Base-by-base conservation (phyloP, 768 basidiomycete genomes). In the Tricholoma saponaceum region DNA sequence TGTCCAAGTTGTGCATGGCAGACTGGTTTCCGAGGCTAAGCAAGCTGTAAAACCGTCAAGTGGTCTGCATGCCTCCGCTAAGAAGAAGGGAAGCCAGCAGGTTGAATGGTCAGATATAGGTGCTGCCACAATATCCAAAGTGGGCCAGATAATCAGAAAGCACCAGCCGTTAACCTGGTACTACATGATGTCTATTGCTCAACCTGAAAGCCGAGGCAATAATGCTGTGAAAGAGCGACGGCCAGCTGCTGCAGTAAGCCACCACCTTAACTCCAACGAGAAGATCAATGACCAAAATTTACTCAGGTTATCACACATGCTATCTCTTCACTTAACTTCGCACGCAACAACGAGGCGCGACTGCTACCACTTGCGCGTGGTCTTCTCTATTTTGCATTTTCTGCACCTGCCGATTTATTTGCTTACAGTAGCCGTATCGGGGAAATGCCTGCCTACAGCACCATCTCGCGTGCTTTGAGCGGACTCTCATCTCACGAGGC, bases 401-500 rank as follows among this genome's bases (percentile, higher is more conserved):
- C 58, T 0, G 67, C 62, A 1, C 59, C 60, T 0, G 51, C 54
- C 2, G 57, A 65, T 30, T 10, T 66, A 5, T 55, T 63, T 14
- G 46, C 51, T 26, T 69, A 64, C 47, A 51, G 54, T 5, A 60
- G 52, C 12, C 59, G 56, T 18, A 55, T 61, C 12, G 59, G 51
- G 0, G 25, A 39, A 8, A 64, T 61, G 43, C 59, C 63, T 5
- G 26, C 69, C 1, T 69, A 70, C 18, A 63, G 51, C 20, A 62
- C 69, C 0, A 59, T 67, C 9, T 57, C 53, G 10, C 4, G 51
- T 8, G 39, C 62, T 3, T 52, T 68, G 16, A 51, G 55, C 5
- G 35, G 26, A 0, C 62, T 73, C 2, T 63, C 68, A 3, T 41
- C 64, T 13, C 61, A 66, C 10, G 65, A 69, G 61, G 65, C 65